Percentiles rank a stretch among this genome's conserved stretches.
Conservation (phyloP, 2,329 filamentous ascomycete genomes). For the Aspergillus brasiliensis region DNA sequence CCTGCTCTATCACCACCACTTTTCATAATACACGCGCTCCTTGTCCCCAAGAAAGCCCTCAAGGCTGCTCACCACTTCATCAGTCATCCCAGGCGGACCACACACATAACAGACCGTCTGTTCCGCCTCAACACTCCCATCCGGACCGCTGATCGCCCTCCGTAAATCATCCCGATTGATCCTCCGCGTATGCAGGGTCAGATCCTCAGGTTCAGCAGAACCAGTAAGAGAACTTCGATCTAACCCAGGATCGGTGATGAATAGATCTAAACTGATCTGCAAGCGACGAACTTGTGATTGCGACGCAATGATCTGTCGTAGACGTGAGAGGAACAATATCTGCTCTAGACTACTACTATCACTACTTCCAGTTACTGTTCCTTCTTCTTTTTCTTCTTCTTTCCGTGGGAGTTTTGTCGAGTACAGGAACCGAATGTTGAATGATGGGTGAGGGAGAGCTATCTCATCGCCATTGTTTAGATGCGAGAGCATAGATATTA, state of each 20-base stretch:
- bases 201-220: conserved; percentile 22
- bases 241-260: conserved; percentile 28
- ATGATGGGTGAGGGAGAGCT: conserved; percentile 26
- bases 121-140: conserved; percentile 28
- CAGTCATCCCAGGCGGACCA: conserved; percentile 69
- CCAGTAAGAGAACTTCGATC: conserved; percentile 11
- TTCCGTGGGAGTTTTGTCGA: conserved; percentile 50
- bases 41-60: conserved; percentile 45
- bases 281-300: conserved; percentile 30
- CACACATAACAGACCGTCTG: conserved; percentile 66
- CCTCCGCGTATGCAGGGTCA: conserved; percentile 34
- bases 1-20: conserved; percentile 59
- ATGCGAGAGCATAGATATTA: conserved; percentile 71
- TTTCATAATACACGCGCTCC: conserved; percentile 59
- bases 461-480: conserved; percentile 50
- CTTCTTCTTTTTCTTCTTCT: background rate
- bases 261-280: conserved; percentile 37
- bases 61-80: conserved; percentile 58
- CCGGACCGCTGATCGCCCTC: conserved; percentile 32
- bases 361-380: conserved; percentile 8
- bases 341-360: conserved; percentile 25
- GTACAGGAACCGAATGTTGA: conserved; percentile 65
- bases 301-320: conserved; percentile 41
- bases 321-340: conserved; percentile 52
- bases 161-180: conserved; percentile 41